Percentiles rank a stretch among this genome's conserved stretches.
phyloP scores from a whole-genome alignment of 116 monocot species.

The Phalaenopsis hybrid region DNA sequence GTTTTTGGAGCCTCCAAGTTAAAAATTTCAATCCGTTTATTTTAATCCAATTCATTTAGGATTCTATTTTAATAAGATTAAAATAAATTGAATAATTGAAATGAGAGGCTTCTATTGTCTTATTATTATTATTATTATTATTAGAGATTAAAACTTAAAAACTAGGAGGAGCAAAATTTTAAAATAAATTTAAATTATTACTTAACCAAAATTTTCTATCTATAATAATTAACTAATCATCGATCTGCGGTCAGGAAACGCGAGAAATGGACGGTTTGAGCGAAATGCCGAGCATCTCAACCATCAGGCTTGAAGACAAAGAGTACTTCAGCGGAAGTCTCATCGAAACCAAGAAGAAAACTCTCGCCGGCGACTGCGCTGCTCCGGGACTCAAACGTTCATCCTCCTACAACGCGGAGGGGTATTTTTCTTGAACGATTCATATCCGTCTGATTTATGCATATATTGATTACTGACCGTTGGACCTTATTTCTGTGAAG shows the following conservation, averaged over 20 bases:
- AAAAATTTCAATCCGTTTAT: too few relatives aligned
- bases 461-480: background rate
- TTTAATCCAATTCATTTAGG: too few relatives aligned
- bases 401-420: conserved; percentile 64
- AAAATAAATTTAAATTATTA: too few relatives aligned
- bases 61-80: too few relatives aligned
- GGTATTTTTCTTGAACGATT: conserved; percentile 19
- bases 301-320: conserved; percentile 37
- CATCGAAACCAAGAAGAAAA: conserved; percentile 36
- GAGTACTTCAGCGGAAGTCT: conserved; percentile 88
- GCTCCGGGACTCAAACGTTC: conserved; percentile 44
- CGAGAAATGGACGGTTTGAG: conserved; percentile 7
- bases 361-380: conserved; percentile 13
- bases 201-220: too few relatives aligned
- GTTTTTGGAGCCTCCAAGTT: too few relatives aligned
- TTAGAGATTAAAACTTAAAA: too few relatives aligned
- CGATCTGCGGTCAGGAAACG: background rate
- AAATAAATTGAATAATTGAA: too few relatives aligned
- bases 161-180: too few relatives aligned
- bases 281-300: background rate
- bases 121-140: too few relatives aligned
- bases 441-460: background rate
- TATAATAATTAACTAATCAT: too few relatives aligned
- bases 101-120: too few relatives aligned
- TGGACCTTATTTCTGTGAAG: background rate